phyloP scores from a whole-genome alignment of 164 flowering plant species.

The Aristolochia californica region DNA sequence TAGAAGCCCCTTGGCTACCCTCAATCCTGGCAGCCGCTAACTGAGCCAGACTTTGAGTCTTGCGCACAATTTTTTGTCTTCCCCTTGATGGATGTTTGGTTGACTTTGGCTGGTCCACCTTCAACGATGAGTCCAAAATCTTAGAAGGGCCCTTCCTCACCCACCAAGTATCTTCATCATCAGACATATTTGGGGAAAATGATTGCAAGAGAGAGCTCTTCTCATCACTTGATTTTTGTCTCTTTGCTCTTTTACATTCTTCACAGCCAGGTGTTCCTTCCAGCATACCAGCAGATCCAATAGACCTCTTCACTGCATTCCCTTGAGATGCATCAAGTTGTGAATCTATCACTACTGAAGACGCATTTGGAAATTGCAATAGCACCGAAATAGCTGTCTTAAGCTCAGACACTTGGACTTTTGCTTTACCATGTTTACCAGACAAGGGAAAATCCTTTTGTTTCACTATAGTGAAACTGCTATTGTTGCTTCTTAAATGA shows the following conservation, averaged over 20 bases:
- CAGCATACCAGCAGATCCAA: slow-evolving; percentile 25
- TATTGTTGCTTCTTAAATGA: slow-evolving; percentile 10
- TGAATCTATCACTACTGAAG: slow-evolving; percentile 19
- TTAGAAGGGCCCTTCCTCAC: slow-evolving; percentile 53
- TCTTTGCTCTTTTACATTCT: slow-evolving; percentile 73
- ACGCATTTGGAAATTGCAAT: slow-evolving; percentile 46
- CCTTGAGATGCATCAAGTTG: slow-evolving; percentile 49
- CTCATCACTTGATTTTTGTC: slow-evolving; percentile 63
- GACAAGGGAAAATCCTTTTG: slow-evolving; percentile 1
- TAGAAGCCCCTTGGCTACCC: slow-evolving; percentile 96
- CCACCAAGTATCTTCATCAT: slow-evolving; percentile 94
- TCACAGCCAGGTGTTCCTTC: slow-evolving; percentile 89
- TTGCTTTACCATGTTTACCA: slow-evolving; percentile 18
- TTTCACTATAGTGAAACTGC: not conserved
- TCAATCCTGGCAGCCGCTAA: slow-evolving; percentile 84
- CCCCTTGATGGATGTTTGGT: slow-evolving; percentile 61
- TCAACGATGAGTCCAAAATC: slow-evolving; percentile 37
- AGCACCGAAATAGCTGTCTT: slow-evolving; percentile 56
- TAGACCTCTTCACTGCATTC: slow-evolving; percentile 33
- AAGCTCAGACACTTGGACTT: slow-evolving; percentile 41
- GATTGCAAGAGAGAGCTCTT: slow-evolving; percentile 34
- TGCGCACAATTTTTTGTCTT: slow-evolving; percentile 75
- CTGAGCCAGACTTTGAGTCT: slow-evolving; percentile 87
- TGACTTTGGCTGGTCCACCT: slow-evolving; percentile 66
- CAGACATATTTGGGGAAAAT: slow-evolving; percentile 36